Base-by-base conservation (phyloP, 768 basidiomycete species). In the Coprinopsis marcescibilis region DNA sequence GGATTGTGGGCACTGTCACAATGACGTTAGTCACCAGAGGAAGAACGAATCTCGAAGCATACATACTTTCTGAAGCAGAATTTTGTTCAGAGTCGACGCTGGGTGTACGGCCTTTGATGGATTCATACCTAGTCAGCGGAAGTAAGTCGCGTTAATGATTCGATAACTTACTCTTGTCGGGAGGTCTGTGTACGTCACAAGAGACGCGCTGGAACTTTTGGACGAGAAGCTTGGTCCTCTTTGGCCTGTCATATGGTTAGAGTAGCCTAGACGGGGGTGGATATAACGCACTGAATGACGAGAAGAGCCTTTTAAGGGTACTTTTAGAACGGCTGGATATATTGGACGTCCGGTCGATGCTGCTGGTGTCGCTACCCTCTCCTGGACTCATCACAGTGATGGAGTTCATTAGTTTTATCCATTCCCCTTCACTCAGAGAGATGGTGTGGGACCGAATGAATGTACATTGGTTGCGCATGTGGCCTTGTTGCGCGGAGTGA, bases 401-500 rank as follows among this genome's bases (percentile, higher is more conserved):
- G 15, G 32, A 23, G 6, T 21, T 26, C 35, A 38, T 24, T 0
- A 49, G n/a, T 35, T 44, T 49, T 7, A 19, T 8, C 48, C 48
- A 49, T 19, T 49, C 48, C 7, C 38, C 42, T 2, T 49, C 48
- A 39, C 48, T 37, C 17, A 49, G 23, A 11, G 43, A 44, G 5
- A 44, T 26, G 1, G 48, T 49, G 20, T 37, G 25, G 14, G 42
- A 49, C 27, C 48, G 4, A 14, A 49, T 11, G 20, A 49, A 49
- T 10, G 43, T 49, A 35, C 48, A 49, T 36, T 49, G 48, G 35
- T 49, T 49, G 12, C 43, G 33, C 17, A 21, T 14, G 33, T 36
- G 19, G 12, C 14, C 40, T 30, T 19, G 35, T 33, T 2, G 42
- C 5, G 4, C 27, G 25, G 30, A 23, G 21, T 1, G 30, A 6